These are phyloP conservation scores for Paramecium caudatum DNA, from an alignment of 73 alveolate species.

Conservation along the genomic window DNA sequence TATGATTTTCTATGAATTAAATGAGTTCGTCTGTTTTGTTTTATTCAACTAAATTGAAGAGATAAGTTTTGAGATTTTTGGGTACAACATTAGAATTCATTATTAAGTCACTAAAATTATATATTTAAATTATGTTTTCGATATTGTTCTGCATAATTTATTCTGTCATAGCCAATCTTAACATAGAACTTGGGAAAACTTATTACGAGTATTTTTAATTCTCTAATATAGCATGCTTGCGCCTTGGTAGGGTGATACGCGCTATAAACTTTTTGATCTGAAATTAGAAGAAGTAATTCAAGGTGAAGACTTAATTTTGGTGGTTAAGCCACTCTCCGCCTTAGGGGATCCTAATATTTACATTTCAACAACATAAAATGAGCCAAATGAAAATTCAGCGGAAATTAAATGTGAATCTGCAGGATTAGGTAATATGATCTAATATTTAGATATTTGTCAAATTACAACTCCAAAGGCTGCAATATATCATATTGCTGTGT, in stretches of 20 bases:
- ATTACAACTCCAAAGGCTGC: not conserved
- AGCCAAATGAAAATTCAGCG: slow-evolving; percentile 12
- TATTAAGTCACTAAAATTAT: not conserved
- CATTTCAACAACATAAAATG: not conserved
- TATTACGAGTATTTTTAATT: slow-evolving; percentile 5
- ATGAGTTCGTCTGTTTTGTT: slow-evolving; percentile 39
- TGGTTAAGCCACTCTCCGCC: not conserved
- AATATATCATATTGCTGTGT: not conserved
- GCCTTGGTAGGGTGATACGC: slow-evolving; percentile 10
- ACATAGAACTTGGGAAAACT: not conserved
- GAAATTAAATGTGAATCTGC: not conserved
- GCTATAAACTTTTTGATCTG: not conserved
- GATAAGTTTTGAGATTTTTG: slow-evolving; percentile 38
- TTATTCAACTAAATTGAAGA: slow-evolving; percentile 65
- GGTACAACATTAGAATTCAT: slow-evolving; percentile 33
- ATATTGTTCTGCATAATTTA: not conserved
- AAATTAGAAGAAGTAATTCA: not conserved
- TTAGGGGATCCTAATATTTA: slow-evolving; percentile 40
- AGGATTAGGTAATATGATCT: not conserved
- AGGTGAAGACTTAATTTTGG: not conserved
- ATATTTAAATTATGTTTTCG: not conserved
- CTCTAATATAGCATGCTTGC: too few species aligned
- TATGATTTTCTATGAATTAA: slow-evolving; percentile 42
- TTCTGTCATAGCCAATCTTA: not conserved
- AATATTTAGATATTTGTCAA: not conserved